Percentiles rank a stretch among this genome's conserved stretches.
Conservation (phyloP, 2,329 filamentous ascomycete genomes). For the Cladosporium sp. region DNA sequence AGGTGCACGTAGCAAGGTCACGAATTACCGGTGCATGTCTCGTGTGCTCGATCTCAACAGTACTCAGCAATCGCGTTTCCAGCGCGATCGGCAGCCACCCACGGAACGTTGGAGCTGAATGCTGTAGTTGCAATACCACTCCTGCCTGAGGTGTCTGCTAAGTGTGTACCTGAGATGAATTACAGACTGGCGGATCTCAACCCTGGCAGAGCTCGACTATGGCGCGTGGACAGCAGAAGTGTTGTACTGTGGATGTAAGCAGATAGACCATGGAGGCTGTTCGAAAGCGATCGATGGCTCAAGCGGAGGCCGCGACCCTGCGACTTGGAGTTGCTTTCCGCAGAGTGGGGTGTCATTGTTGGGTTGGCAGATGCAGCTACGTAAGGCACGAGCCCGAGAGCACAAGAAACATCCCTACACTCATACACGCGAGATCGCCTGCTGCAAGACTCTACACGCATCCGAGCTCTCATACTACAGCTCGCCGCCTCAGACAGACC, state of each 20-base stretch:
- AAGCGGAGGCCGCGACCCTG: too few species aligned
- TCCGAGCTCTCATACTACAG: too few species aligned
- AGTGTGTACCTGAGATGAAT: too few species aligned
- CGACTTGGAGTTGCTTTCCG: neutral
- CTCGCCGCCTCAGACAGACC: too few species aligned
- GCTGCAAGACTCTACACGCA: too few species aligned
- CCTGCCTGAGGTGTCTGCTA: neutral
- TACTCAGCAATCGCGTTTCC: conserved; percentile 13
- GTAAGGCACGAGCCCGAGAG: neutral
- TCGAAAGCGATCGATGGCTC: too few species aligned
- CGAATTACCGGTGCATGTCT: neutral
- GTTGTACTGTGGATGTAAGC: too few species aligned
- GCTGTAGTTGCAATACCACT: neutral
- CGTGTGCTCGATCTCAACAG: neutral
- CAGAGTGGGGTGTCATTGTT: neutral
- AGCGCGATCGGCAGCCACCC: neutral
- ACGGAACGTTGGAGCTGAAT: neutral
- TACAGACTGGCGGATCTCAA: too few species aligned
- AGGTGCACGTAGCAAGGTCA: neutral
- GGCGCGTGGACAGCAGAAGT: too few species aligned
- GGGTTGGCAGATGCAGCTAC: too few species aligned
- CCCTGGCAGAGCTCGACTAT: too few species aligned
- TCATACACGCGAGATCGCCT: neutral
- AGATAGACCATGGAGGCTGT: too few species aligned
- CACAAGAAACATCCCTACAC: neutral